These are phyloP conservation scores for Penicillium sp. DNA, from an alignment of 2,329 filamentous ascomycete species.

Conservation along the genomic window DNA sequence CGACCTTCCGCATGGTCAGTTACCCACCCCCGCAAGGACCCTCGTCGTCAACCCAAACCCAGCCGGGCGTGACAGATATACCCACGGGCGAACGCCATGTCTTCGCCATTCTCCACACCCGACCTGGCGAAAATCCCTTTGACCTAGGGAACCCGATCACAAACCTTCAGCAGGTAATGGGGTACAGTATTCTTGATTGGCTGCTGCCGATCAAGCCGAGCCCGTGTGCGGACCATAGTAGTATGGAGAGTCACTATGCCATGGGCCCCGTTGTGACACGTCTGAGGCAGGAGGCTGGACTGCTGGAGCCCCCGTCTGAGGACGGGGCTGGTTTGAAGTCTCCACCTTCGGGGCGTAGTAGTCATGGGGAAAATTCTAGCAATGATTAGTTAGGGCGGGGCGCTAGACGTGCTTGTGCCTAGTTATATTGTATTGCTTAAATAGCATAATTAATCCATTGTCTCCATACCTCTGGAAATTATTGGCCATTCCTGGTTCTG, in stretches of 20 bases:
- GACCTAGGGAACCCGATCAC: slow-evolving; percentile 61
- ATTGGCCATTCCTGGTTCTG: neutral
- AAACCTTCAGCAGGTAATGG: slow-evolving; percentile 81
- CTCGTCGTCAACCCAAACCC: slow-evolving; percentile 13
- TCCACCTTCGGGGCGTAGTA: slow-evolving; percentile 5
- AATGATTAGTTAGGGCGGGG: slow-evolving; percentile 4
- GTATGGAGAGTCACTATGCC: slow-evolving; percentile 63
- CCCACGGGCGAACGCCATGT: slow-evolving; percentile 56
- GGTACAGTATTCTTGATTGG: slow-evolving; percentile 68
- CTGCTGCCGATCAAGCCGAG: slow-evolving; percentile 70
- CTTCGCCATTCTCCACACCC: slow-evolving; percentile 74
- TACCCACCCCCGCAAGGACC: slow-evolving; percentile 37
- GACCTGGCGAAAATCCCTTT: slow-evolving; percentile 79
- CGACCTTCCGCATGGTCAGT: slow-evolving; percentile 40
- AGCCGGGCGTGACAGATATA: slow-evolving; percentile 27
- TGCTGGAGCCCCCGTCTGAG: slow-evolving; percentile 18
- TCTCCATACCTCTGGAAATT: neutral
- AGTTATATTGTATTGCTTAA: neutral
- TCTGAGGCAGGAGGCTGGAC: slow-evolving; percentile 50
- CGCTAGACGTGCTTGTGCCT: neutral
- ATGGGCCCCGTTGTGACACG: slow-evolving; percentile 60
- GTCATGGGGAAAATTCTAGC: neutral
- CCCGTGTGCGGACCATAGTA: slow-evolving; percentile 68
- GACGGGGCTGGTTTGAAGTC: neutral
- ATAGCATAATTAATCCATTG: slow-evolving; percentile 5